Base-by-base conservation (phyloP, 768 basidiomycete species). In the Tylopilus subfusipes region DNA sequence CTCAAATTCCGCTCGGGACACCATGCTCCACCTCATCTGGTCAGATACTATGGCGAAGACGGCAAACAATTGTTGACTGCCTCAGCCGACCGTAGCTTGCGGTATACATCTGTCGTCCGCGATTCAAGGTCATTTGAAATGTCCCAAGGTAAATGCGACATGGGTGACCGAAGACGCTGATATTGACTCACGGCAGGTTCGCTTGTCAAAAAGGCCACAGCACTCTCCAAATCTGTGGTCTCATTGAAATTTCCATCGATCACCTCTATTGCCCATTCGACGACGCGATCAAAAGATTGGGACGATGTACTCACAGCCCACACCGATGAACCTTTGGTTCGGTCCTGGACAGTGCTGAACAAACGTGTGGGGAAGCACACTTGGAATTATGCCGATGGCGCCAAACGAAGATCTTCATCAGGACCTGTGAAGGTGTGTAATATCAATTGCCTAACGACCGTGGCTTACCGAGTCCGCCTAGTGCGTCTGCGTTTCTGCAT, bases 11-110 rank as follows among this genome's bases (percentile, higher is more conserved):
- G 97, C 43, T 88, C 92, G 0, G 97, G 97, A 33, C 97, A 99
- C 64, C 89, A 89, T 59, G 79, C 84, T 1, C 93, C 97, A 18
- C 94, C 94, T 0, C 88, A 94, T 66, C 77, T 94, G 19, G 92
- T 99, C 46, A 81, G 95, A 52, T 98, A 93, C 70, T 98, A 97
- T 68, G 96, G 95, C 13, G 85, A 90, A n/a, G 96, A 99, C 64
- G 97, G 97, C 3, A 99, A 99, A 72, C 87, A 93, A 57, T 73
- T 99, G 9, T 71, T 99, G 43, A 94, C 91, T 5, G 88, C 92
- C 5, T 94, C 93, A 3, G 75, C 87, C 53, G 97, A 99, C 69
- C 85, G 94, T 31, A 89, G 90, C 60, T 72, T 99, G 49, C 79
- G 97, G 34, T 93, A 85, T 66, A 95, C 91, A 4, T 93, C 89